Conservation (phyloP, 139 green algal species). For the Zygnema circumcarinatum region DNA sequence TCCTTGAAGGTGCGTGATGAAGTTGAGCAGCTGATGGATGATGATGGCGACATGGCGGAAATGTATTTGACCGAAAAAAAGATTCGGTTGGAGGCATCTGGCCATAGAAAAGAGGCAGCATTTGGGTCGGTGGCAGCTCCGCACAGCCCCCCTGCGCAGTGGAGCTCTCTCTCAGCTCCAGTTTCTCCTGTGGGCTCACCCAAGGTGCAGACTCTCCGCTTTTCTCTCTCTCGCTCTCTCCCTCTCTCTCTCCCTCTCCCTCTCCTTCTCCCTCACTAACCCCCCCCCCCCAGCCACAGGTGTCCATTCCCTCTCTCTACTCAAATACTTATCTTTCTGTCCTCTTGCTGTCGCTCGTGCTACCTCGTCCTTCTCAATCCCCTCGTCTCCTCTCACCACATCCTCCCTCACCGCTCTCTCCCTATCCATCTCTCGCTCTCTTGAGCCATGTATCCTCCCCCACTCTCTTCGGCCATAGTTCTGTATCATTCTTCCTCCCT, state of each 20-base stretch:
- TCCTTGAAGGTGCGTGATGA: constrained; percentile 58
- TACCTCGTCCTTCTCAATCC: no score
- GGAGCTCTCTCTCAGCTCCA: constrained; percentile 43
- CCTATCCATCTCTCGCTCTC: neutral
- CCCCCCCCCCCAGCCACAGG: no score
- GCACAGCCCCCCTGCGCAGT: neutral
- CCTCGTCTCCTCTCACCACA: no score
- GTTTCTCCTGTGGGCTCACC: constrained; percentile 43
- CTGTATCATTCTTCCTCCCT: no score
- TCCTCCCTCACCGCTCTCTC: neutral
- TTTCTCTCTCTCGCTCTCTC: neutral
- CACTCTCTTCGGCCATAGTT: neutral
- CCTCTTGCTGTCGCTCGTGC: no score
- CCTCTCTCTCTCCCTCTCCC: neutral
- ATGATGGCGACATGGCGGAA: constrained; percentile 68
- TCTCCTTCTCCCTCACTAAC: neutral
- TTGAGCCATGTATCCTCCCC: neutral
- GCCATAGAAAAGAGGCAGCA: neutral
- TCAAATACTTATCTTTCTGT: no score
- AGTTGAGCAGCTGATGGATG: constrained; percentile 65
- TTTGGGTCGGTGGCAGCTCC: constrained; percentile 21
- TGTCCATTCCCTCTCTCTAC: no score
- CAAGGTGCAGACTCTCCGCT: neutral
- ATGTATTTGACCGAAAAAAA: constrained; percentile 68
- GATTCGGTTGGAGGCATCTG: neutral